These are phyloP conservation scores for Mucor piriformis DNA, from an alignment of 371 early-diverging fungal genomes.

Conservation along the genomic window DNA sequence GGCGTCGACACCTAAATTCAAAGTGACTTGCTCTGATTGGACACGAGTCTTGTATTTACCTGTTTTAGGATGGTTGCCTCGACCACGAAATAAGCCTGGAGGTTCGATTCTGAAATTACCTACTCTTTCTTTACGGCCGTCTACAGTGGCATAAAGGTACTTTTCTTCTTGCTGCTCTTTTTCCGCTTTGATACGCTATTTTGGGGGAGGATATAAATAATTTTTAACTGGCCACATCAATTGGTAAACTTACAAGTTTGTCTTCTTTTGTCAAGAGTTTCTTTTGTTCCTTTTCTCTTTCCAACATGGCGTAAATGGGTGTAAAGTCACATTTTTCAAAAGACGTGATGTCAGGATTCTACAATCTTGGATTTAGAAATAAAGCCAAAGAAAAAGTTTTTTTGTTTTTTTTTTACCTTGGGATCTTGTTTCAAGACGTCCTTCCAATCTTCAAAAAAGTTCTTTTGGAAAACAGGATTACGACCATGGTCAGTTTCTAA, in stretches of 20 bases:
- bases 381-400: constrained; percentile 3
- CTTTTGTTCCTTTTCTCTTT: constrained; percentile 75
- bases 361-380: not conserved
- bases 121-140: constrained; percentile 95
- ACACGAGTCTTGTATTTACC: constrained; percentile 91
- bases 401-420: constrained; percentile 47
- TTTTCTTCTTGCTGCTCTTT: constrained; percentile 72
- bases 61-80: constrained; percentile 96
- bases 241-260: constrained; percentile 70
- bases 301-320: constrained; percentile 81
- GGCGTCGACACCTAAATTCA: constrained; percentile 86
- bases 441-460: constrained; percentile 91
- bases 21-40: constrained; percentile 88
- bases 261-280: constrained; percentile 91
- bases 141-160: constrained; percentile 77
- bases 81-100: constrained; percentile 94
- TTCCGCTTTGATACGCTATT: constrained; percentile 72
- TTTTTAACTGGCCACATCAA: too few relatives aligned
- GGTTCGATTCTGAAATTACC: constrained; percentile 98
- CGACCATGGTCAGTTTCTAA: constrained; percentile 84
- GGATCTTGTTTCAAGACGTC: constrained; percentile 65
- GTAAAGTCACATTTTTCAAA: constrained; percentile 91
- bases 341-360: constrained; percentile 74
- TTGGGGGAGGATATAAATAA: too few relatives aligned
- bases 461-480: constrained; percentile 85